These are phyloP conservation scores for Penicillium atrosanguineum DNA, from an alignment of 495 filamentous ascomycete genomes.

Conservation along the genomic window DNA sequence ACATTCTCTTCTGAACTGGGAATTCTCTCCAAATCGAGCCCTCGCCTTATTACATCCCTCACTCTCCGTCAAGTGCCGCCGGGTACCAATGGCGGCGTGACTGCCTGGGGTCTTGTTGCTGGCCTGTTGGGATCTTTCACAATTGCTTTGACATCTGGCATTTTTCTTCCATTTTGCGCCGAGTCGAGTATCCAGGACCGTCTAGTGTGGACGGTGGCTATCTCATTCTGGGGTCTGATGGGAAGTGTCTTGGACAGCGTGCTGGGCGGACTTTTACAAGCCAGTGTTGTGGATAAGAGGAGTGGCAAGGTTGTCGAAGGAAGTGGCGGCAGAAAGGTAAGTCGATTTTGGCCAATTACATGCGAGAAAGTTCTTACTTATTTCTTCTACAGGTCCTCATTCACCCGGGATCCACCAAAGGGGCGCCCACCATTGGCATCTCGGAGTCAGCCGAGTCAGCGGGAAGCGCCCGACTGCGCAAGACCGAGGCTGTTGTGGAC, in stretches of 20 bases:
- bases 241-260: constrained; percentile 85
- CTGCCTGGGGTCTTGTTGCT: constrained; percentile 65
- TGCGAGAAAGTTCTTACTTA: not conserved
- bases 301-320: constrained; percentile 89
- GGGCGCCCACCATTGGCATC: constrained; percentile 2
- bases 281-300: constrained; percentile 78
- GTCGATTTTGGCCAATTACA: constrained; percentile 22
- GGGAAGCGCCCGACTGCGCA: constrained; percentile 16
- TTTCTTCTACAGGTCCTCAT: constrained; percentile 32
- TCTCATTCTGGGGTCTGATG: constrained; percentile 68
- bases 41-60: constrained; percentile 82
- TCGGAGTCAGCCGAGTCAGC: constrained; percentile 2
- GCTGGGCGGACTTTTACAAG: constrained; percentile 81
- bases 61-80: constrained; percentile 72
- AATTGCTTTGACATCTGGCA: constrained; percentile 61
- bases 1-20: constrained; percentile 96
- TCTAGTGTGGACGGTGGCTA: constrained; percentile 52
- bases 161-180: constrained; percentile 69
- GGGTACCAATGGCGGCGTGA: constrained; percentile 93
- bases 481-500: constrained; percentile 35
- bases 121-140: constrained; percentile 73
- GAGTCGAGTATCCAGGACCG: constrained; percentile 50
- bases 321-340: constrained; percentile 74
- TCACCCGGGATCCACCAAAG: constrained; percentile 30
- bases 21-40: constrained; percentile 73